These are phyloP conservation scores for Usnea hakonensis DNA, from an alignment of 495 filamentous ascomycete species.

Conservation along the genomic window DNA sequence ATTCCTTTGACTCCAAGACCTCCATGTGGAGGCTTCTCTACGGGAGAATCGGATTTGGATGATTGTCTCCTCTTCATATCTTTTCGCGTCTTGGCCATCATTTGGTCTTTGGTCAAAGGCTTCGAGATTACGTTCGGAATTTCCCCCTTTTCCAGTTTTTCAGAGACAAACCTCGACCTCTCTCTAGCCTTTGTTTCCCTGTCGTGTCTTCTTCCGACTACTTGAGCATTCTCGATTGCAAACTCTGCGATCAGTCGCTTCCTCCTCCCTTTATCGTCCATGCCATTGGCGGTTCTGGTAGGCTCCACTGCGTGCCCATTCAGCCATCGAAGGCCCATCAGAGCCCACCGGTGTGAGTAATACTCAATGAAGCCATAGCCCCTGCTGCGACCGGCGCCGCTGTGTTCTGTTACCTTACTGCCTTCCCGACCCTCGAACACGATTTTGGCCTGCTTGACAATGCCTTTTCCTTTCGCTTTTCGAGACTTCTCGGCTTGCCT, in stretches of 20 bases:
- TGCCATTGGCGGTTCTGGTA: slow-evolving; percentile 19
- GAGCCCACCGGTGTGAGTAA: slow-evolving; percentile 80
- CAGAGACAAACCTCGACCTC: slow-evolving; percentile 28
- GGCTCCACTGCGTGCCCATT: slow-evolving; percentile 69
- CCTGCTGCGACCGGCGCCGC: slow-evolving; percentile 69
- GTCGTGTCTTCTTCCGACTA: slow-evolving; percentile 70
- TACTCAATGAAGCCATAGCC: slow-evolving; percentile 99
- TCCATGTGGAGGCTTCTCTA: background rate
- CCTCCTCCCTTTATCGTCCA: slow-evolving; percentile 48
- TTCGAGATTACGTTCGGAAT: slow-evolving; percentile 19
- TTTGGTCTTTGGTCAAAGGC: slow-evolving; percentile 14
- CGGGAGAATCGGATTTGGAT: background rate
- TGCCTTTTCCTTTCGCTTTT: slow-evolving; percentile 76
- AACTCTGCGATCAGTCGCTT: slow-evolving; percentile 91
- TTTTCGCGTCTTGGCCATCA: slow-evolving; percentile 27
- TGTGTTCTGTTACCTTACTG: slow-evolving; percentile 65
- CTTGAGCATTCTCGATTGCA: slow-evolving; percentile 95
- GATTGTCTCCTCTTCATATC: slow-evolving; percentile 18
- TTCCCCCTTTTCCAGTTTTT: slow-evolving; percentile 22
- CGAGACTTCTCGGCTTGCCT: slow-evolving; percentile 65
- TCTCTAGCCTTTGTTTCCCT: slow-evolving; percentile 55
- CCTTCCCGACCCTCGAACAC: slow-evolving; percentile 82
- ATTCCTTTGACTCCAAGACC: background rate
- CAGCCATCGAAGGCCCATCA: slow-evolving; percentile 91
- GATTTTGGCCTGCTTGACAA: slow-evolving; percentile 93